Base-by-base conservation (phyloP, 1,139 yeast species). In the Suzukiozyma palmioleophila region DNA sequence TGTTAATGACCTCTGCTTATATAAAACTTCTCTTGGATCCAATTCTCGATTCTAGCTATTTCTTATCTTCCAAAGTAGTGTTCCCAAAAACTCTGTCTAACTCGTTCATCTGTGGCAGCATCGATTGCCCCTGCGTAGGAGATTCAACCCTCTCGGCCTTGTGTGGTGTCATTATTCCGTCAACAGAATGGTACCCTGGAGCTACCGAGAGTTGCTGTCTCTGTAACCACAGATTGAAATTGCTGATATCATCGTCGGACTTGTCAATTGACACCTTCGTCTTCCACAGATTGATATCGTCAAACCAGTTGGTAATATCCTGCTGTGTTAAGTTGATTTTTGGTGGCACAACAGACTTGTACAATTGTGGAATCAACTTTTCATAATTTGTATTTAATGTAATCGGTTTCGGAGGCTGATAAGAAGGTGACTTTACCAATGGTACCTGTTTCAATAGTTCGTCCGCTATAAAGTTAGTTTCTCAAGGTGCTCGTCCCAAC, bases 341-440 rank as follows among this genome's bases (percentile, higher is more conserved):
- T 3, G 77, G 77, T 2, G 77, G 76, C 15, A 62, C 50, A 12
- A 65, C 67, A 1, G 69, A 57, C 8, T 41, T 50, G 6, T 65
- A 46, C 25, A 70, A 46, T 7, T 63, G 58, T 2, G 74, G 67
- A 21, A 70, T 51, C 24, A 71, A 49, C 46, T 67, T 68, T 41
- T 62, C 66, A 55, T 75, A 81, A 47, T 73, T 74, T 39, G 71
- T 59, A 31, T 80, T 76, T 30, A 81, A 61, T 2, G 79, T 71
- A 26, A 79, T 67, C 2, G 84, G 76, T 47, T 72, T 76, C 3
- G 86, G 84, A 0, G 82, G 78, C 42, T 69, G 74, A 47, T 63
- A 70, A 18, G 66, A 60, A 0, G 83, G 84, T 40, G 80, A 77
- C 35, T 75, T 67, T 11, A 79, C 71, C 34, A 81, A 63, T 0